Percentiles rank a stretch among this genome's conserved stretches.
Evolutionary conservation across 176 grass and related monocot species (phyloP).

Genomic region (Elaeis guineensis): DNA sequence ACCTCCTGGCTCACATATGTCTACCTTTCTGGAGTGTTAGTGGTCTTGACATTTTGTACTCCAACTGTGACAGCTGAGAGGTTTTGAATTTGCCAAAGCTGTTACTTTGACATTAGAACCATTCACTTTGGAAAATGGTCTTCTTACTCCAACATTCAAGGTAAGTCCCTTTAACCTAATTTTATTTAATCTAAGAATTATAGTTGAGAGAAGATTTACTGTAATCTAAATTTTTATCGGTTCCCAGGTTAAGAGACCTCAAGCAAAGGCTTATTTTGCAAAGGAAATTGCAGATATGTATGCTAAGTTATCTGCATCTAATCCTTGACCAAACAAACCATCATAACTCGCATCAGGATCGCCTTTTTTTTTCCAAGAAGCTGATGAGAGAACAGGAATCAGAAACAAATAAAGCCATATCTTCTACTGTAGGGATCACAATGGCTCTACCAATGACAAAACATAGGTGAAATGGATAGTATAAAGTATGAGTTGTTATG

Average conservation of each 20-base stretch:
- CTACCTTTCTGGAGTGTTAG: neutral
- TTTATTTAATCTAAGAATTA: too few relatives aligned
- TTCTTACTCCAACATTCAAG: conserved; percentile 96
- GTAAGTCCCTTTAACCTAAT: conserved; percentile 12
- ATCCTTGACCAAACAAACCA: neutral
- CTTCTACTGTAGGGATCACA: too few relatives aligned
- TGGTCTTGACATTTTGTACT: neutral
- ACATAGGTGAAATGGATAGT: too few relatives aligned
- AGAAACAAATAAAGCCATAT: too few relatives aligned
- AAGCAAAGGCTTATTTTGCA: conserved; percentile 83
- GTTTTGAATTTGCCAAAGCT: conserved; percentile 87
- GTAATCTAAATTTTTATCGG: too few relatives aligned
- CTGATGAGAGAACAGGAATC: too few relatives aligned
- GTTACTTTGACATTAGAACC: conserved; percentile 66
- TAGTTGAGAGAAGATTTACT: too few relatives aligned
- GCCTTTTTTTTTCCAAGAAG: too few relatives aligned
- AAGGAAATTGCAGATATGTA: conserved; percentile 85
- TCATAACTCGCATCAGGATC: too few relatives aligned
- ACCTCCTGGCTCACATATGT: neutral
- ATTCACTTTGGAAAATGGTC: conserved; percentile 87
- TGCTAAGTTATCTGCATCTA: conserved; percentile 29
- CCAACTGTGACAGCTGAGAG: conserved; percentile 58
- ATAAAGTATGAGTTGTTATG: too few relatives aligned
- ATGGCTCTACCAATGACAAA: too few relatives aligned
- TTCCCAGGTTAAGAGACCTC: conserved; percentile 77